A percentile compares a stretch with the other conserved stretches of the same genome.
Conservation (phyloP, 140 eudicot genomes). For the Bidens hawaiensis region DNA sequence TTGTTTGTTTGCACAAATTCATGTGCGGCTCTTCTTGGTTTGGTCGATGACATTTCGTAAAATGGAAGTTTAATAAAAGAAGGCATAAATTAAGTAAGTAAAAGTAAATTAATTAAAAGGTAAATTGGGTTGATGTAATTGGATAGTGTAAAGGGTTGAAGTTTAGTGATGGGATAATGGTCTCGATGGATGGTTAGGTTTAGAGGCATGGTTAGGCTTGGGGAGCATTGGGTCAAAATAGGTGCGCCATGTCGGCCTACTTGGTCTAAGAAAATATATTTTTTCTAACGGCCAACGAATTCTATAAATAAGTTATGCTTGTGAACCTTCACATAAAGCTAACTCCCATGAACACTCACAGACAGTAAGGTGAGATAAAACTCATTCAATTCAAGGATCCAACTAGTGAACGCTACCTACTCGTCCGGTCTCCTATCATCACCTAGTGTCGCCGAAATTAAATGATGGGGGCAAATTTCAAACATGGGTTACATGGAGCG, state of each 20-base stretch:
- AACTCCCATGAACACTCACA: too few species aligned
- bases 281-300: too few species aligned
- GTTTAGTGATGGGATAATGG: constrained; percentile 15
- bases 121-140: background rate
- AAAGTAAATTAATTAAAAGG: background rate
- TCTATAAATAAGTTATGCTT: too few species aligned
- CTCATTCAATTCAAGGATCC: too few species aligned
- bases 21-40: constrained; percentile 24
- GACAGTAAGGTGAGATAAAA: too few species aligned
- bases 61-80: background rate
- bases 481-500: too few species aligned
- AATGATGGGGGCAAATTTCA: too few species aligned
- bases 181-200: constrained; percentile 10
- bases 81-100: background rate
- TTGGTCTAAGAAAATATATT: too few species aligned
- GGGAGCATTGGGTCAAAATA: constrained; percentile 23
- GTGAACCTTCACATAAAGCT: too few species aligned
- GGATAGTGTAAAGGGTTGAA: constrained; percentile 23
- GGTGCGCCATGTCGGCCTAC: constrained; percentile 25
- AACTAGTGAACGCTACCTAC: too few species aligned
- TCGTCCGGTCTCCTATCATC: too few species aligned
- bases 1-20: constrained; percentile 11
- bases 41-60: constrained; percentile 11
- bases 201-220: background rate
- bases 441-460: too few species aligned